phyloP scores from a whole-genome alignment of 83 land plant genomes.

The Larix sibirica region DNA sequence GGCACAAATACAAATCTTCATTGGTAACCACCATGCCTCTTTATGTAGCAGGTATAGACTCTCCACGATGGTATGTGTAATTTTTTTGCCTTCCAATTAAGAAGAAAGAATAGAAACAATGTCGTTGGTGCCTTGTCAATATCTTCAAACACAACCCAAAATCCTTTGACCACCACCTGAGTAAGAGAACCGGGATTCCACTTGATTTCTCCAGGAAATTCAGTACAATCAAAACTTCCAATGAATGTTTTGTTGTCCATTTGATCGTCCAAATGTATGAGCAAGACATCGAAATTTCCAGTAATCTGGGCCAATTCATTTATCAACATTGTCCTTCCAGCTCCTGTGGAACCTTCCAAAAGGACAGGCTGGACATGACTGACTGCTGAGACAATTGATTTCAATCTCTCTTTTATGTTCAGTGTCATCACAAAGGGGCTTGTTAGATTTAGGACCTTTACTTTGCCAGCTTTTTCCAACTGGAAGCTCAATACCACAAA shows the following conservation, averaged over 20 bases:
- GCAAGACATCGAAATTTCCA: constrained; percentile 80
- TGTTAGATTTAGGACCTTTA: constrained; percentile 3
- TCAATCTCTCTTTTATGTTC: constrained; percentile 62
- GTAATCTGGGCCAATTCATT: constrained; percentile 57
- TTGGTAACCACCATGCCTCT: too few species aligned
- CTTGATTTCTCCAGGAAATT: constrained; percentile 92
- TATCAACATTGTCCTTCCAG: constrained; percentile 87
- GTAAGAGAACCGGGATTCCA: constrained; percentile 99
- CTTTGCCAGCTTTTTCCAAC: constrained; percentile 21
- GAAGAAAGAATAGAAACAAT: constrained; percentile 72
- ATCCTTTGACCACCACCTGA: constrained; percentile 83
- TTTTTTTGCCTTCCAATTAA: constrained; percentile 72
- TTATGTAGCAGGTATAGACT: constrained; percentile 18
- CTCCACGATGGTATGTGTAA: constrained; percentile 80
- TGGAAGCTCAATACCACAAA: constrained; percentile 55
- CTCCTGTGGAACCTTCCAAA: constrained; percentile 86
- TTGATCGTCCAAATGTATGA: constrained; percentile 94
- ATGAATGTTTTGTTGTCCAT: constrained; percentile 86
- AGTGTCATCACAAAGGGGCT: constrained; percentile 70
- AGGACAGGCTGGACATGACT: constrained; percentile 87
- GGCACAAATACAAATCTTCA: too few species aligned
- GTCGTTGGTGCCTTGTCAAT: constrained; percentile 91
- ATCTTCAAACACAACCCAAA: constrained; percentile 96
- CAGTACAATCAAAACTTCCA: constrained; percentile 89
- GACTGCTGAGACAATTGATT: constrained; percentile 71